Evolutionary conservation across 768 basidiomycete species (phyloP).

Genomic region (Lactarius trivialis): DNA sequence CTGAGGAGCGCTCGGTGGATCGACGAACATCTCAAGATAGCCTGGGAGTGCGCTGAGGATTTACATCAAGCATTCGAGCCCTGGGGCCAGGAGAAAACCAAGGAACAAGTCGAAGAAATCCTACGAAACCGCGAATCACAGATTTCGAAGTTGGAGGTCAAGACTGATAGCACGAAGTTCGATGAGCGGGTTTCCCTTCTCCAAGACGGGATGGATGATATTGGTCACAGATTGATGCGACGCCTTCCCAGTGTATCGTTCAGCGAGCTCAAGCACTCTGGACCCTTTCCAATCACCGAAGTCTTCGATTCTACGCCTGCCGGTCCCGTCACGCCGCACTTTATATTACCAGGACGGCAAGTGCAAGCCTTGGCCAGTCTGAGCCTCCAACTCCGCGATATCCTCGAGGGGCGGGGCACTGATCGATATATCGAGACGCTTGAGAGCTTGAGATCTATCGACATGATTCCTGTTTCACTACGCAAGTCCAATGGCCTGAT

Average conservation of each 20-base stretch:
- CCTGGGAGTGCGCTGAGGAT: background rate
- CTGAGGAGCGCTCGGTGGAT: background rate
- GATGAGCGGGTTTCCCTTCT: background rate
- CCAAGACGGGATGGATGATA: background rate
- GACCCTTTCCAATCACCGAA: background rate
- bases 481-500: background rate
- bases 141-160: background rate
- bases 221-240: background rate
- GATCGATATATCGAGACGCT: background rate
- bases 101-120: background rate
- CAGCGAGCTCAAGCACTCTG: background rate
- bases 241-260: background rate
- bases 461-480: background rate
- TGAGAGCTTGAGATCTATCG: background rate
- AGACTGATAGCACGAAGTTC: background rate
- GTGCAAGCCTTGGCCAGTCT: background rate
- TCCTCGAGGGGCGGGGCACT: background rate
- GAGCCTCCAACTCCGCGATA: background rate
- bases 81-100: background rate
- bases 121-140: background rate
- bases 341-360: background rate
- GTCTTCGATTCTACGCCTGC: background rate
- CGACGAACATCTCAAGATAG: background rate
- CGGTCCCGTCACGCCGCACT: too few species aligned
- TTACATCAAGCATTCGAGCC: slow-evolving; percentile 2